These are phyloP conservation scores for Albugo laibachii DNA, from an alignment of 352 stramenopile genomes.

Conservation along the genomic window DNA sequence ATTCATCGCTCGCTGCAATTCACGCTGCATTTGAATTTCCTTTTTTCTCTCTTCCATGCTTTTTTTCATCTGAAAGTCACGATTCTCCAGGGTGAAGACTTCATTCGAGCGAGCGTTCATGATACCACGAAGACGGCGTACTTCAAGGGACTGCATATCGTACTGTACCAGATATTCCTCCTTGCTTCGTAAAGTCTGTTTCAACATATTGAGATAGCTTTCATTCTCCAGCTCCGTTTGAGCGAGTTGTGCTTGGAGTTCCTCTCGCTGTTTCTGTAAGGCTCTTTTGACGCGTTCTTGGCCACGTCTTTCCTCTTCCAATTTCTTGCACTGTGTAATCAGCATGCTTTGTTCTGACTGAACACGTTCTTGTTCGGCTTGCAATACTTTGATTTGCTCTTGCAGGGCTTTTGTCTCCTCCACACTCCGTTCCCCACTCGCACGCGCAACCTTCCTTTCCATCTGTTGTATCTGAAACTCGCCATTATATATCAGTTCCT, in stretches of 20 bases:
- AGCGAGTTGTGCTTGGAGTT: constrained; percentile 61
- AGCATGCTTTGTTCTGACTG: constrained; percentile 82
- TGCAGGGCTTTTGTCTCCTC: constrained; percentile 88
- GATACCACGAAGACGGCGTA: constrained; percentile 78
- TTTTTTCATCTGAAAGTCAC: constrained; percentile 83
- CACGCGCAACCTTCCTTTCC: constrained; percentile 86
- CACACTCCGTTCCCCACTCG: constrained; percentile 82
- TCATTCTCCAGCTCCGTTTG: constrained; percentile 85
- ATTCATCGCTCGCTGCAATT: constrained; percentile 80
- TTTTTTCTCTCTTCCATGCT: constrained; percentile 89
- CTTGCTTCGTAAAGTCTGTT: constrained; percentile 63
- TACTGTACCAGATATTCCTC: constrained; percentile 87
- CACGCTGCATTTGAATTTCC: constrained; percentile 72
- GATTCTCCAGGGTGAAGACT: constrained; percentile 88
- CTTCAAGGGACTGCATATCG: constrained; percentile 87
- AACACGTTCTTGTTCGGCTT: constrained; percentile 79
- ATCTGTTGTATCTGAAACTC: constrained; percentile 96
- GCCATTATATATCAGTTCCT: constrained; percentile 91
- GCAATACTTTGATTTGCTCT: constrained; percentile 76
- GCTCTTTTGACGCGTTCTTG: constrained; percentile 60
- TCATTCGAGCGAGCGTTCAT: constrained; percentile 79
- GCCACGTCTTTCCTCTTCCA: constrained; percentile 79
- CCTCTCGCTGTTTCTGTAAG: constrained; percentile 51
- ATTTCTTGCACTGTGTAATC: constrained; percentile 77
- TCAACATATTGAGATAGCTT: constrained; percentile 67